Evolutionary conservation across 2,329 filamentous ascomycete species (phyloP).

Genomic region (Fusarium marasasianum): DNA sequence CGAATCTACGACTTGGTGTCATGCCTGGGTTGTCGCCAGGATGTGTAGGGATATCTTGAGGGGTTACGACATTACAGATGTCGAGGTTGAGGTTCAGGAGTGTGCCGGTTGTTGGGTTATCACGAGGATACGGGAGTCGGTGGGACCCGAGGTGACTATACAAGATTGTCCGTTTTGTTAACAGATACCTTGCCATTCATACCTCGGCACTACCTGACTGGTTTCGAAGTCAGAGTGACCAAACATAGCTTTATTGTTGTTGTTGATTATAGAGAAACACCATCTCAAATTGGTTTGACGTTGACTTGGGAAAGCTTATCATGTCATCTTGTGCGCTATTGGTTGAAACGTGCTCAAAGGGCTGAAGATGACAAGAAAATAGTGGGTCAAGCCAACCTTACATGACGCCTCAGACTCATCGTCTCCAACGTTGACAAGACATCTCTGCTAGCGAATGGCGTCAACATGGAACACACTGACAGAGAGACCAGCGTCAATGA

Average conservation of each 20-base stretch:
- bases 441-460: not conserved
- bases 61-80: not conserved
- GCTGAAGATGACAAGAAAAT: constrained; percentile 21
- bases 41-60: not conserved
- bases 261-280: not conserved
- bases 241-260: too few species aligned
- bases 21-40: not conserved
- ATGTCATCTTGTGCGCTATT: not conserved
- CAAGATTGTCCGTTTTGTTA: not conserved
- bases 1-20: not conserved
- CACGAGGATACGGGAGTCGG: not conserved
- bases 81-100: not conserved
- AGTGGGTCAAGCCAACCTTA: not conserved
- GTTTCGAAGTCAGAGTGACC: too few species aligned
- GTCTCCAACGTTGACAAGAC: not conserved
- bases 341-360: not conserved
- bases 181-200: too few species aligned
- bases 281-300: too few species aligned
- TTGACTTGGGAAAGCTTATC: rapidly evolving
- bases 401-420: not conserved
- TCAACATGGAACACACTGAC: not conserved
- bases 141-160: not conserved
- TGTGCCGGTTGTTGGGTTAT: not conserved
- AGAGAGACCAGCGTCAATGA: rapidly evolving
- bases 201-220: too few species aligned